Evolutionary conservation across 305 asterid genomes (phyloP).

Genomic region (Solanum chacoense): DNA sequence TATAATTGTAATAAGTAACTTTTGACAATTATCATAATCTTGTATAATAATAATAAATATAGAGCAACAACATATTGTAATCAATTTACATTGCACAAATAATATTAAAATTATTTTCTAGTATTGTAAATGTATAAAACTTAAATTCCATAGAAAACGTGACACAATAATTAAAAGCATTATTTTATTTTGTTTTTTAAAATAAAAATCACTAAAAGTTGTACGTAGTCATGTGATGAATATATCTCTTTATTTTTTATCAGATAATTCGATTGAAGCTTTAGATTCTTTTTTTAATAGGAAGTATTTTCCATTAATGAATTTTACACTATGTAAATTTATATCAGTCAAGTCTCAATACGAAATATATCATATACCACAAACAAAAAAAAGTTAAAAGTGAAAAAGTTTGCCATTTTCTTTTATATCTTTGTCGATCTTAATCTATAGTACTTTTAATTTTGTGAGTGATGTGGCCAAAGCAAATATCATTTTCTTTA

Average conservation of each 20-base stretch:
- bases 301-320: background rate
- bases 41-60: too few species aligned
- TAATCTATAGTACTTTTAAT: background rate
- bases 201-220: background rate
- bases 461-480: background rate
- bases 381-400: background rate
- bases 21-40: background rate
- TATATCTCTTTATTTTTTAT: too few species aligned
- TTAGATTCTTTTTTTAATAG: too few species aligned
- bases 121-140: background rate
- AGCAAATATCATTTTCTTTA: background rate
- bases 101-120: too few species aligned
- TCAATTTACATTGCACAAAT: background rate
- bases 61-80: background rate
- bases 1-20: background rate
- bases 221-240: too few species aligned
- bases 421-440: background rate
- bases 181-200: too few species aligned
- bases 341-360: background rate
- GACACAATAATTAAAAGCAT: background rate
- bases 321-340: background rate
- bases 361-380: rapidly evolving
- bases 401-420: background rate
- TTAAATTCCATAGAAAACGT: background rate
- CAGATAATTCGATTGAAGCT: background rate